Evolutionary conservation across 352 stramenopile species (phyloP).

Genomic region (Pythium brassicae): DNA sequence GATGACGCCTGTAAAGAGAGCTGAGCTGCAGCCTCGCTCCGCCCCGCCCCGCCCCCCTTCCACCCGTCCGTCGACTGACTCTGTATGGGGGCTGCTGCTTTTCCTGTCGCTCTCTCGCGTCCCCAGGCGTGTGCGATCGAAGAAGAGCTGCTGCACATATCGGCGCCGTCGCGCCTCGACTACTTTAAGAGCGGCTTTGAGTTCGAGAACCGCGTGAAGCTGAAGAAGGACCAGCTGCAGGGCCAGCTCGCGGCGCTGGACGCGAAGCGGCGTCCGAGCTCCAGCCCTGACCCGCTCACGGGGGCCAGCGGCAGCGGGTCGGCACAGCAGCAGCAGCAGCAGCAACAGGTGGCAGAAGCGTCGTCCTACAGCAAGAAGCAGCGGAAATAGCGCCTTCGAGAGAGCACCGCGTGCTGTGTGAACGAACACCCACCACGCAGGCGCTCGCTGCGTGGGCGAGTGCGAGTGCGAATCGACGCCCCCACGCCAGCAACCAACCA

Average conservation of each 20-base stretch:
- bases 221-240: slow-evolving; percentile 88
- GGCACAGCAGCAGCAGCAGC: slow-evolving; percentile 14
- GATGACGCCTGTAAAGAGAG: not conserved
- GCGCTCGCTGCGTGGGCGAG: not conserved
- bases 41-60: too few species aligned
- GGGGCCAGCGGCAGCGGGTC: slow-evolving; percentile 27
- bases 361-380: slow-evolving; percentile 50
- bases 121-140: slow-evolving; percentile 83
- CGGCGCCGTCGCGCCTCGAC: slow-evolving; percentile 79
- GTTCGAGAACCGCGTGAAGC: slow-evolving; percentile 88
- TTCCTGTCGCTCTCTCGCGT: too few species aligned
- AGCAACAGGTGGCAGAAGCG: slow-evolving; percentile 14
- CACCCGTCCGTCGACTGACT: too few species aligned
- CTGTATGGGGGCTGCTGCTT: not conserved
- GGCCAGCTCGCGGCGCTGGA: slow-evolving; percentile 78
- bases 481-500: not conserved
- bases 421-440: too few species aligned
- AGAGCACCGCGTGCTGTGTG: slow-evolving; percentile 2
- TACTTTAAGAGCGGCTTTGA: slow-evolving; percentile 91
- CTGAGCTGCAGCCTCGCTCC: too few species aligned
- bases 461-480: too few species aligned
- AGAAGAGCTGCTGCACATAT: slow-evolving; percentile 87
- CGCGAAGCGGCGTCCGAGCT: slow-evolving; percentile 59
- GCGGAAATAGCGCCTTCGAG: slow-evolving; percentile 28
- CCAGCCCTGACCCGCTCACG: slow-evolving; percentile 25